phyloP scores from a whole-genome alignment of 192 early-diverging fungal genomes.

The Geranomyces michiganensis region DNA sequence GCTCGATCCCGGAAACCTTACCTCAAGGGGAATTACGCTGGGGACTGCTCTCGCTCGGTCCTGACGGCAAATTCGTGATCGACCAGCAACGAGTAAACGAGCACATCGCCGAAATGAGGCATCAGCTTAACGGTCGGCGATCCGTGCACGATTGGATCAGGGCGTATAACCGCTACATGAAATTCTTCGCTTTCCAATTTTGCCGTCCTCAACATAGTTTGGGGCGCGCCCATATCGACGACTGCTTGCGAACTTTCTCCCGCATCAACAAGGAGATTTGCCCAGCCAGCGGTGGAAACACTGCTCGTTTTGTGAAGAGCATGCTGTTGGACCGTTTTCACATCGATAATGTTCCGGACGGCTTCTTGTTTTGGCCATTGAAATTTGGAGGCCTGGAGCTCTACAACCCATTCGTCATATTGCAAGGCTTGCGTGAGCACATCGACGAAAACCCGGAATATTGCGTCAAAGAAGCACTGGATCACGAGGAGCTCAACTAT shows the following conservation, averaged over 20 bases:
- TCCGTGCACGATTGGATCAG: not conserved
- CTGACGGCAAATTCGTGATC: not conserved
- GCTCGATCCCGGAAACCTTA: not conserved
- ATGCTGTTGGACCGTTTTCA: not conserved
- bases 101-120: not conserved
- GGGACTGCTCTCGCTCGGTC: not conserved
- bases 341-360: not conserved
- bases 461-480: not conserved
- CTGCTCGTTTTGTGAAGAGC: not conserved
- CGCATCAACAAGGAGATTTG: not conserved
- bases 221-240: not conserved
- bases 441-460: not conserved
- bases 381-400: constrained; percentile 3
- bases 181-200: not conserved
- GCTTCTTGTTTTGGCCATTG: not conserved
- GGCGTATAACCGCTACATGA: not conserved
- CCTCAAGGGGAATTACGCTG: not conserved
- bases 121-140: not conserved
- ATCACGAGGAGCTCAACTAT: not conserved
- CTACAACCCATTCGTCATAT: not conserved
- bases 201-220: not conserved
- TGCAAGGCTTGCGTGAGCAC: not conserved
- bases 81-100: not conserved
- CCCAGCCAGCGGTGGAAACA: not conserved
- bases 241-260: not conserved